Percentiles rank a stretch among this genome's conserved stretches.
Conservation (phyloP, 2,329 filamentous ascomycete genomes). For the Calonectria hawksworthii region DNA sequence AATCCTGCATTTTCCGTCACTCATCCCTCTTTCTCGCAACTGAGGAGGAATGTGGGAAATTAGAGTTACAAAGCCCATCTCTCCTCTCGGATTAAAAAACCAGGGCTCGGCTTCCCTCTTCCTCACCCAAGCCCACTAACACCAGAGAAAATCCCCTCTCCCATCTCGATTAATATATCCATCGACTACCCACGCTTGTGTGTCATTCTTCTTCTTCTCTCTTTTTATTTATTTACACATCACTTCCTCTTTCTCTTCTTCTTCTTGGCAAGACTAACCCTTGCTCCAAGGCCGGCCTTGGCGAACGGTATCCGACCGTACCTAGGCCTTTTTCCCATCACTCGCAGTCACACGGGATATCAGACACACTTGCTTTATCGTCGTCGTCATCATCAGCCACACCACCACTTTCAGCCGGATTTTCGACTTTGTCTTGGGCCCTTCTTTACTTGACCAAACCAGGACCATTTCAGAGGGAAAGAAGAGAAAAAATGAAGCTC, state of each 20-base stretch:
- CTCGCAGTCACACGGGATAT: neutral
- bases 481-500: slow-evolving; percentile 20
- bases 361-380: neutral
- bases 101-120: neutral
- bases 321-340: neutral
- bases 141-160: neutral
- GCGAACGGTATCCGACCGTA: neutral
- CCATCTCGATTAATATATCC: slow-evolving; percentile 1
- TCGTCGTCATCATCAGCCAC: neutral
- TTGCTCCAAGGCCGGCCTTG: neutral
- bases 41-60: neutral
- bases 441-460: neutral
- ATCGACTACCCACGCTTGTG: neutral
- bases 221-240: neutral
- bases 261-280: neutral
- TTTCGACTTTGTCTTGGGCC: neutral
- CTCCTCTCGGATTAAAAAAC: neutral
- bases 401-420: neutral
- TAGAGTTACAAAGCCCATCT: neutral
- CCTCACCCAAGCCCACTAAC: neutral
- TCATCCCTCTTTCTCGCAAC: neutral
- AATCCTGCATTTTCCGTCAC: neutral
- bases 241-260: neutral
- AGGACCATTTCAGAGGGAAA: neutral
- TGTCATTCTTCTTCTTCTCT: neutral